These are phyloP conservation scores for Biscogniauxia mediterranea DNA, from an alignment of 2,329 filamentous ascomycete genomes.

Conservation along the genomic window DNA sequence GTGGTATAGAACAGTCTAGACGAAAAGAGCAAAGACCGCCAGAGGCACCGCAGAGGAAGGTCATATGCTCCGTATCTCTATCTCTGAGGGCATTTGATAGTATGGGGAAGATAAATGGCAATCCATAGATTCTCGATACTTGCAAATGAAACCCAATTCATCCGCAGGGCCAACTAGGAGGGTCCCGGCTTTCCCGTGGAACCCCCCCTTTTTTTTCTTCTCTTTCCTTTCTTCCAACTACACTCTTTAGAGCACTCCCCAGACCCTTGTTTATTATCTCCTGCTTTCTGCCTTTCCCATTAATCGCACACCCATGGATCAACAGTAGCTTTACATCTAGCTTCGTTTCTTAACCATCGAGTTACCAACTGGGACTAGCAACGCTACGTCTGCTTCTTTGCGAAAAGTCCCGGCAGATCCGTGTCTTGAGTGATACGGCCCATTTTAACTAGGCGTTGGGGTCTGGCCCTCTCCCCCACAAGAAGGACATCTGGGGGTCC, in stretches of 20 bases:
- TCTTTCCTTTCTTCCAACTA: too few species aligned
- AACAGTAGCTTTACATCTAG: background rate
- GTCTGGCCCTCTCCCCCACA: background rate
- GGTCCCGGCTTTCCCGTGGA: background rate
- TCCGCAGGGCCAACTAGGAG: background rate
- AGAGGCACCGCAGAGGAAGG: background rate
- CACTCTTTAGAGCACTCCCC: background rate
- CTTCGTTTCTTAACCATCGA: background rate
- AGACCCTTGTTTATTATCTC: background rate
- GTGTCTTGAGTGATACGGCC: background rate
- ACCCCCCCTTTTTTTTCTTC: background rate
- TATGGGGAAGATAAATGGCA: background rate
- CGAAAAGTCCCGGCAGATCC: background rate
- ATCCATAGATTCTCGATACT: background rate
- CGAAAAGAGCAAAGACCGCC: background rate
- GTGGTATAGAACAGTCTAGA: background rate
- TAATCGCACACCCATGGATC: background rate
- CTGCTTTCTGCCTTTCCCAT: background rate
- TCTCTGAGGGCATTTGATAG: background rate
- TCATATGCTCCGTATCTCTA: background rate
- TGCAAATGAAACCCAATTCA: background rate
- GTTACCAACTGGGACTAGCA: background rate
- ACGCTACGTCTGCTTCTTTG: background rate
- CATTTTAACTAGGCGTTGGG: background rate
- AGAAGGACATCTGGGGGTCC: background rate